Evolutionary conservation across 306 rosid species (phyloP).

Genomic region (Erythrophleum fordii): DNA sequence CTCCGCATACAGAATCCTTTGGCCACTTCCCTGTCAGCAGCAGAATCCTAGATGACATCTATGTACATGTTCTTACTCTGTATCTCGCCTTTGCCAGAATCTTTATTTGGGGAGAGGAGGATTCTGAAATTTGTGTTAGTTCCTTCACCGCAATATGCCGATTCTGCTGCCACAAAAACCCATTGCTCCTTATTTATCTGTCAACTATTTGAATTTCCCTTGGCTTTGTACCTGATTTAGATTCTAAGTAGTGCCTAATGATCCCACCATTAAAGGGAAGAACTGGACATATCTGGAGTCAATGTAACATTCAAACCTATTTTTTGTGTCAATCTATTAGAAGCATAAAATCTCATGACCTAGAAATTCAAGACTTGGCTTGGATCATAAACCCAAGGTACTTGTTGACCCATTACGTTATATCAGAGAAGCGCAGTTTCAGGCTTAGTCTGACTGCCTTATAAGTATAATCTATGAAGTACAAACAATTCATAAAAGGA

Average conservation of each 20-base stretch:
- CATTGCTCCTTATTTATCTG: background rate
- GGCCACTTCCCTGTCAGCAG: background rate
- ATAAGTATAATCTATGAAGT: background rate
- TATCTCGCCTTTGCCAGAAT: background rate
- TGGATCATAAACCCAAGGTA: background rate
- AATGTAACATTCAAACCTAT: background rate
- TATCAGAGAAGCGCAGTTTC: background rate
- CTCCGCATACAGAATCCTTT: too few relatives aligned
- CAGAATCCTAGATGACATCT: background rate
- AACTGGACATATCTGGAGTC: background rate
- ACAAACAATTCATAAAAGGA: background rate
- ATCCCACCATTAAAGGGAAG: background rate
- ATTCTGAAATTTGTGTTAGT: background rate
- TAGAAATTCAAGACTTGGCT: background rate
- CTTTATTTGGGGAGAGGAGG: background rate
- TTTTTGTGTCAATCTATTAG: too few relatives aligned
- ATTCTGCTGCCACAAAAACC: background rate
- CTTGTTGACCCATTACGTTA: background rate
- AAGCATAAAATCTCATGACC: background rate
- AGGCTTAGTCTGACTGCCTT: background rate
- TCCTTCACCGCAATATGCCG: background rate
- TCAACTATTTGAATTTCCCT: background rate
- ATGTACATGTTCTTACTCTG: background rate
- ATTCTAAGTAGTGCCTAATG: too few relatives aligned
- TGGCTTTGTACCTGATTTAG: background rate